Conservation (phyloP, 495 filamentous ascomycete genomes). For the Penicillium atrosanguineum region DNA sequence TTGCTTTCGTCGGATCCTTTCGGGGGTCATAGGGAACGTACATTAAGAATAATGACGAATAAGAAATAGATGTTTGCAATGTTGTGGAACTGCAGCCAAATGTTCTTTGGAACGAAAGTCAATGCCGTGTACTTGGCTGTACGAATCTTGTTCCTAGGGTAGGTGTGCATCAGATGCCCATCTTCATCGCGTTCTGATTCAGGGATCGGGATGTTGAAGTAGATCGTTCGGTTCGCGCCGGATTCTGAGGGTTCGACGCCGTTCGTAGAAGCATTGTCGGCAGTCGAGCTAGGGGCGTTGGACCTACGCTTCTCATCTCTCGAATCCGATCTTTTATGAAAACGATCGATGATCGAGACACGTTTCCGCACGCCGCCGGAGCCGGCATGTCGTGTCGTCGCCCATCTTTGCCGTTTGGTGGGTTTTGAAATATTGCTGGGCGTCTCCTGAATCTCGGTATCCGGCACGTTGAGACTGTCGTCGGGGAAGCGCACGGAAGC, state of each 20-base stretch:
- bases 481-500: slow-evolving; percentile 33
- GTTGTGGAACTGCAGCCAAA: slow-evolving; percentile 98
- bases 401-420: slow-evolving; percentile 83
- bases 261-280: slow-evolving; percentile 39
- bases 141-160: slow-evolving; percentile 91
- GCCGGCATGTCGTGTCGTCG: slow-evolving; percentile 77
- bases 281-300: slow-evolving; percentile 23
- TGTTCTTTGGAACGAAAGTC: slow-evolving; percentile 95
- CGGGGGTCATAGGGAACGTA: slow-evolving; percentile 48
- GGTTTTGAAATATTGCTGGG: slow-evolving; percentile 56
- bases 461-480: slow-evolving; percentile 18
- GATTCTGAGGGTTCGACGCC: slow-evolving; percentile 34
- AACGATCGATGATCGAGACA: slow-evolving; percentile 75
- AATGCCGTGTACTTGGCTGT: slow-evolving; percentile 96
- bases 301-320: slow-evolving; percentile 71
- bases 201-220: slow-evolving; percentile 84
- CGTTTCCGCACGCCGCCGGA: slow-evolving; percentile 75
- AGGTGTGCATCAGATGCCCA: slow-evolving; percentile 66
- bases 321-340: slow-evolving; percentile 57
- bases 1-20: neutral
- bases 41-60: slow-evolving; percentile 89
- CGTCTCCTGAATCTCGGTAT: slow-evolving; percentile 27
- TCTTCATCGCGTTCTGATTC: slow-evolving; percentile 78
- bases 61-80: slow-evolving; percentile 98
- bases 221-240: slow-evolving; percentile 54